Conservation (phyloP, 2,329 filamentous ascomycete species). For the Verticillium klebahnii region DNA sequence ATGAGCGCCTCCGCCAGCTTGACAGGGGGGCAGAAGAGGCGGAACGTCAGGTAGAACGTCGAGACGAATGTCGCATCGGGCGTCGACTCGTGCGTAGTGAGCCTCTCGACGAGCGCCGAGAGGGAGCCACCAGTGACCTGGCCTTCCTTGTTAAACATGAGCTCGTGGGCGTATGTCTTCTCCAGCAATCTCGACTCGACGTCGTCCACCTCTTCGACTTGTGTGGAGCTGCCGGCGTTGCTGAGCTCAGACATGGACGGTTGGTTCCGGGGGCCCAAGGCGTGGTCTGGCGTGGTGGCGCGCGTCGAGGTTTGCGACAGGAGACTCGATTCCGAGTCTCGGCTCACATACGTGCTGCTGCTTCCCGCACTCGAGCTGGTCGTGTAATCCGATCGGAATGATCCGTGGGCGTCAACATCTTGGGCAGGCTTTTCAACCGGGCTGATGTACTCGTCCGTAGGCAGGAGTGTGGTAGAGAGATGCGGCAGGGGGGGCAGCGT, state of each 20-base stretch:
- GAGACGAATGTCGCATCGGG: conserved; percentile 90
- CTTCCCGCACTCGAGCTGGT: conserved; percentile 74
- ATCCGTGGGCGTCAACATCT: conserved; percentile 45
- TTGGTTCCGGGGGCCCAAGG: conserved; percentile 49
- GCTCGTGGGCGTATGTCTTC: conserved; percentile 85
- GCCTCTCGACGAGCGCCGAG: conserved; percentile 84
- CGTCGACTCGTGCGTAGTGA: conserved; percentile 89
- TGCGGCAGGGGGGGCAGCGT: conserved; percentile 53
- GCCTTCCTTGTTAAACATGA: conserved; percentile 91
- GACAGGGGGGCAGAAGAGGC: conserved; percentile 79
- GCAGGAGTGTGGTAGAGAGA: conserved; percentile 45
- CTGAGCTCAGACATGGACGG: conserved; percentile 67
- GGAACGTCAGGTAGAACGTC: conserved; percentile 94
- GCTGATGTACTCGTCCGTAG: conserved; percentile 40
- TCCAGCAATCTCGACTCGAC: conserved; percentile 82
- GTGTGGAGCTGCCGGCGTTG: conserved; percentile 57
- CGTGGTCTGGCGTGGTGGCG: conserved; percentile 77
- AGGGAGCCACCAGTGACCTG: conserved; percentile 91
- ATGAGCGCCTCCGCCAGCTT: conserved; percentile 80
- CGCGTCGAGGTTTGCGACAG: conserved; percentile 80
- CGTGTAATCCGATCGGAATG: conserved; percentile 62
- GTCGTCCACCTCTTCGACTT: conserved; percentile 73
- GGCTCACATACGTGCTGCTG: conserved; percentile 72
- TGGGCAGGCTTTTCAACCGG: conserved; percentile 40
- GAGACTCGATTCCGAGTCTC: conserved; percentile 76